Base-by-base conservation (phyloP, 805 yeast species). In the Candida sanyiensis region DNA sequence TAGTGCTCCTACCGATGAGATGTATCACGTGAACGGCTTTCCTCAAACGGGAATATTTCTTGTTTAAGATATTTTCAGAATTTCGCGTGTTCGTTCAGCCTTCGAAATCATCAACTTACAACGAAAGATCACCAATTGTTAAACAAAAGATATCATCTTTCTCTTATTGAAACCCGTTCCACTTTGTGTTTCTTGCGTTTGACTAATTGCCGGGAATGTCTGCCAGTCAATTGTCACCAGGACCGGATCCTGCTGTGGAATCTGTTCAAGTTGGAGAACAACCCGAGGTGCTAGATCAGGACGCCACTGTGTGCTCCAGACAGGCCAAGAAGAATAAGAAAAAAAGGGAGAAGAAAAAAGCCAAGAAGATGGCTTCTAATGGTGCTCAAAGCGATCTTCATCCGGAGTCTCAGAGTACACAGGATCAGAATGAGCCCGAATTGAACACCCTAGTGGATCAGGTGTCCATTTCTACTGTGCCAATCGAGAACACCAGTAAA, bases 271-370 rank as follows among this genome's bases (percentile, higher is more conserved):
- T 30, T 23, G 26, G 26, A 23, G 26, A 23, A 23, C 26, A 23
- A 12, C 26, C 26, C 9, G 12, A 9, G 9, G 9, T 23, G 12
- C 26, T 12, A 22, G 25, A n/a, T 23, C 37, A 17, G 21, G 26
- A 31, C 6, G 25, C 37, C 6, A 7, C 26, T 23, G 30, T 3
- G 3, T 22, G 18, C 11, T 35, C 43, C 9, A 35, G 27, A 25
- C 36, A 42, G 31, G 28, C 37, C 10, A 31, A 35, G 25, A 42
- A 42, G 31, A 42, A 38, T 19, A 30, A 22, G 28, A 42, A 35
- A 25, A 42, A 38, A 24, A 42, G 27, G 28, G 34, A 38, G 10
- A 42, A 25, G 37, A 26, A 40, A 31, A 42, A 31, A 22, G 33
- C 32, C 30, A 42, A 38, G 35, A 35, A 38, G 30, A 7, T 24